These are phyloP conservation scores for Phytopythium delawarense DNA, from an alignment of 352 stramenopile species.

Conservation along the genomic window DNA sequence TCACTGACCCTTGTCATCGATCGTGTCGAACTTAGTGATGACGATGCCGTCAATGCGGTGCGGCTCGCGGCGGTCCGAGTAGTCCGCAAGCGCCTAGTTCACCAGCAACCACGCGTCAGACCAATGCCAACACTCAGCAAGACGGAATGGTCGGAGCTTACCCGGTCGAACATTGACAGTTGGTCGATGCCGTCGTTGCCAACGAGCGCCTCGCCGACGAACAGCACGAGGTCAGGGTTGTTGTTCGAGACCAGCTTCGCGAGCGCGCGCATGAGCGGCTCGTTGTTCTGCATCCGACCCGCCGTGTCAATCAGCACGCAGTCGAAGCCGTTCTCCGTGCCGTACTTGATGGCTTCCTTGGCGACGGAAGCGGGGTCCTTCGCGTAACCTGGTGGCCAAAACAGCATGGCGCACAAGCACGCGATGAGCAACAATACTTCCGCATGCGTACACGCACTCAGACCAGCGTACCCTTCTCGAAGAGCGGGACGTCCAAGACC, in stretches of 20 bases:
- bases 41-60: constrained; percentile 98
- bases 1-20: constrained; percentile 94
- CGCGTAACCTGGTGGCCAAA: constrained; percentile 85
- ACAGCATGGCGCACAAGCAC: background rate
- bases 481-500: constrained; percentile 95
- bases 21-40: constrained; percentile 99
- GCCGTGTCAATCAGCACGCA: constrained; percentile 99
- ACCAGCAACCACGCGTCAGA: constrained; percentile 6
- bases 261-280: constrained; percentile 97
- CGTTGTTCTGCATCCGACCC: constrained; percentile 99
- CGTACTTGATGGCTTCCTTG: constrained; percentile 94
- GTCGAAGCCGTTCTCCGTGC: constrained; percentile 92
- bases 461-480: constrained; percentile 68
- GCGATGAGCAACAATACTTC: background rate
- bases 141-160: constrained; percentile 17
- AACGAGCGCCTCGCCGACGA: constrained; percentile 98
- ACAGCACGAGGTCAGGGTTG: constrained; percentile 96
- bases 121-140: constrained; percentile 5
- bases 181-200: constrained; percentile 99
- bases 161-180: constrained; percentile 93
- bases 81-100: constrained; percentile 80
- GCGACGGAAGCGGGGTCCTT: constrained; percentile 96
- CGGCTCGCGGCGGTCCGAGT: constrained; percentile 78
- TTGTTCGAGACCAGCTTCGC: constrained; percentile 97
- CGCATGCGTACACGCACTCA: background rate